phyloP scores from a whole-genome alignment of 306 rosid genomes.

The Glycine soja region DNA sequence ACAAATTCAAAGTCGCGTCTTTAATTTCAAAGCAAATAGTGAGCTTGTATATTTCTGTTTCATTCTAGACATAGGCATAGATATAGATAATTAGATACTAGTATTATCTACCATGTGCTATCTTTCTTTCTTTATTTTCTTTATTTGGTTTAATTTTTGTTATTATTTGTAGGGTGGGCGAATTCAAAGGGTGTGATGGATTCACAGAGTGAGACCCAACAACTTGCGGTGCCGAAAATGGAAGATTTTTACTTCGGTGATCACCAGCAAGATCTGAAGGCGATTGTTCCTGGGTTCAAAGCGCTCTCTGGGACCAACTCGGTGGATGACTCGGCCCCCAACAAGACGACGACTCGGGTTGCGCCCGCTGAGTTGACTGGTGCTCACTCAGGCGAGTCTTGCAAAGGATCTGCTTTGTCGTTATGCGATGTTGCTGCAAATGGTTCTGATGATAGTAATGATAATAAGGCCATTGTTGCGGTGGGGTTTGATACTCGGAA shows the following conservation, averaged over 20 bases:
- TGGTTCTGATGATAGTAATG: no score
- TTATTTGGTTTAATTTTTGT: neutral
- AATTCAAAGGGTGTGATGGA: slow-evolving; percentile 58
- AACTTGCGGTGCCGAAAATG: slow-evolving; percentile 58
- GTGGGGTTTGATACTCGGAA: slow-evolving; percentile 53
- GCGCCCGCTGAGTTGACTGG: slow-evolving; percentile 47
- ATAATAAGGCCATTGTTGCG: slow-evolving; percentile 44
- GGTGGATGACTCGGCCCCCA: slow-evolving; percentile 67
- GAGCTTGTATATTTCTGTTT: neutral
- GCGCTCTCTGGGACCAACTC: slow-evolving; percentile 71
- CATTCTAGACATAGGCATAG: no score
- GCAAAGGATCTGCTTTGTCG: slow-evolving; percentile 50
- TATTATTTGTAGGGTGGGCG: slow-evolving; percentile 57
- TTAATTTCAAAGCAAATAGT: neutral
- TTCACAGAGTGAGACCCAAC: slow-evolving; percentile 50
- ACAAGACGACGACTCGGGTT: slow-evolving; percentile 48
- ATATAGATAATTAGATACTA: no score
- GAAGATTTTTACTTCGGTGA: slow-evolving; percentile 31
- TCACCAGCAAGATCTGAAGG: slow-evolving; percentile 60
- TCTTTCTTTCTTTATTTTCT: no score
- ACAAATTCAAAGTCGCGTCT: no score
- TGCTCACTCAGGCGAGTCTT: slow-evolving; percentile 61
- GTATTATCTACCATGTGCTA: no score
- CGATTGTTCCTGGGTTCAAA: slow-evolving; percentile 52
- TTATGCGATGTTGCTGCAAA: slow-evolving; percentile 32